Conservation (phyloP, 2,329 filamentous ascomycete genomes). For the Venturia nashicola region DNA sequence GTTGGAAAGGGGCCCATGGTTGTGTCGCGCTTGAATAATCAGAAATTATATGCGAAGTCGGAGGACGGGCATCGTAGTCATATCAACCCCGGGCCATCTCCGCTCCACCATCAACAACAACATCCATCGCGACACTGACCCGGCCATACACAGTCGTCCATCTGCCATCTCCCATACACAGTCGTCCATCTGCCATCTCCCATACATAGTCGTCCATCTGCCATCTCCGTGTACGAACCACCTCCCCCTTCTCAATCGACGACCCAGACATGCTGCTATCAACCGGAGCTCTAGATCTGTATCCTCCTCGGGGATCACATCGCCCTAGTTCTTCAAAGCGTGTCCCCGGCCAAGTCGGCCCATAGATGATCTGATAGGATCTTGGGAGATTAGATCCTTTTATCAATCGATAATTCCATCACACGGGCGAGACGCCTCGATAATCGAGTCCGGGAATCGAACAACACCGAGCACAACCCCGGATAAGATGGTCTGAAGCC, state of each 20-base stretch:
- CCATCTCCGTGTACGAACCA: neutral
- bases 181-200: too few species aligned
- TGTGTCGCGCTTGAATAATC: neutral
- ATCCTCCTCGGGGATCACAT: neutral
- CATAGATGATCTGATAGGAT: conserved; percentile 3
- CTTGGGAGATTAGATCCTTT: neutral
- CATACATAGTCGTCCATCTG: too few species aligned
- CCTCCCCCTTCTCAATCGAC: neutral
- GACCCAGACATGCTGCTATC: neutral
- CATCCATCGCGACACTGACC: too few species aligned
- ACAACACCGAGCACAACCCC: neutral
- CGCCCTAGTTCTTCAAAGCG: neutral
- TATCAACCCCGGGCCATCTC: too few species aligned
- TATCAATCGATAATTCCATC: neutral
- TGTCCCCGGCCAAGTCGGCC: neutral
- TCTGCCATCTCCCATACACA: too few species aligned
- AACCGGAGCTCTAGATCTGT: neutral
- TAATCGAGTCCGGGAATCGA: neutral
- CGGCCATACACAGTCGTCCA: too few species aligned
- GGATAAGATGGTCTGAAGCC: neutral
- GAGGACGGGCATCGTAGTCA: too few species aligned
- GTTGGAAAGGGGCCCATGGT: neutral
- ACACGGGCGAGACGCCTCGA: neutral
- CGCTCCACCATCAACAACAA: neutral
- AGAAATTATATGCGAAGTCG: conserved; percentile 2